Base-by-base conservation (phyloP, 805 yeast genomes). In the Candida ortonii region DNA sequence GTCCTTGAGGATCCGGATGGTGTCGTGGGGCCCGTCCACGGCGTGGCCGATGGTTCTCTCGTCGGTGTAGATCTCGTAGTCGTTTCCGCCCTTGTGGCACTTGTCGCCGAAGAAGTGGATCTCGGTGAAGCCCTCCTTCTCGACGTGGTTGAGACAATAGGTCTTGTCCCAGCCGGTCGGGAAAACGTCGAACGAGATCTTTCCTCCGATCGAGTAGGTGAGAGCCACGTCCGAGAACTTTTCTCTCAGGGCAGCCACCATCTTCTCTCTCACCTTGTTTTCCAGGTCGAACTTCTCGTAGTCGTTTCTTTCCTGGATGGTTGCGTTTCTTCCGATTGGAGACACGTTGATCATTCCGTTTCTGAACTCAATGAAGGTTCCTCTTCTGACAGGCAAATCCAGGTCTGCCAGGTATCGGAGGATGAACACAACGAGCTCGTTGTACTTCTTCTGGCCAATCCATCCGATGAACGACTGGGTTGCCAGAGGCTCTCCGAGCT, bases 141-240 rank as follows among this genome's bases (percentile, higher is more conserved):
- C 86, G 53, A 93, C 89, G 67, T 90, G 98, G 67, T 83, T 88
- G 61, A 93, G 77, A 67, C 95, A 86, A 73, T 90, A 93, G 44
- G 99, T 93, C 78, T 93, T 93, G 69, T 93, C 99, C 99, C 99
- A 93, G 59, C 99, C 98, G 46, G 96, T 86, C 71, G 99, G 99
- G 90, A 93, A 93, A 47, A 93, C 97, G 59, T 93, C 99, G 57
- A 93, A 93, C 22, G 97, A 90, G 64, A 93, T 93, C 76, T 93
- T 97, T 53, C 99, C 99, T 65, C 99, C 99, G 49, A 93, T 93
- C 41, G 98, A 93, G 76, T 84, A 93, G 50, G 97, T 90, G 59
- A 93, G 76, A 37, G 82, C 84, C 55, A 71, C 71, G 65, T 89
- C 90, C 38, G 90, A 65, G 74, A 93, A 93, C 57, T 80, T 76